Conservation (phyloP, 176 grass and related monocot genomes). For the Tillandsia leiboldiana region DNA sequence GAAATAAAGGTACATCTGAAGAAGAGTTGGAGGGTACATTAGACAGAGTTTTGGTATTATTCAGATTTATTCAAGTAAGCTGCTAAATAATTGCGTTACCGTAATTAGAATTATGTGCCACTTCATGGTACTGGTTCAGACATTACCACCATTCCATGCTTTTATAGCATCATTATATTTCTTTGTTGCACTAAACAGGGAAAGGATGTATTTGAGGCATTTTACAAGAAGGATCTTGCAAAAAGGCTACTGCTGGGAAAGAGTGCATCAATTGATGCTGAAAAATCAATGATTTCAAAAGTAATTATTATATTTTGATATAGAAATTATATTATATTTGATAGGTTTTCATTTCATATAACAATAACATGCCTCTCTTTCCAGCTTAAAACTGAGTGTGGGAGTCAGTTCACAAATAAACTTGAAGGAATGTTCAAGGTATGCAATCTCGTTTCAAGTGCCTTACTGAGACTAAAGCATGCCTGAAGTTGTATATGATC, state of each 20-base stretch:
- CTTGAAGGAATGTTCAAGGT: slow-evolving; percentile 99
- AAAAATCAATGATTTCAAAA: slow-evolving; percentile 99
- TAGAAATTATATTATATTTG: slow-evolving; percentile 11
- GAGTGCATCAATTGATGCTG: slow-evolving; percentile 97
- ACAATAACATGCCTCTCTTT: slow-evolving; percentile 24
- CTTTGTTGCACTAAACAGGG: slow-evolving; percentile 39
- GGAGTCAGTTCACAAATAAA: slow-evolving; percentile 99
- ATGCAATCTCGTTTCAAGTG: slow-evolving; percentile 4
- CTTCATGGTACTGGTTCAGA: no score
- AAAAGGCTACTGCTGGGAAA: slow-evolving; percentile 93
- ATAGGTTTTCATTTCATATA: not conserved
- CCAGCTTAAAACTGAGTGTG: slow-evolving; percentile 99
- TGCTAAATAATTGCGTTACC: slow-evolving; percentile 11
- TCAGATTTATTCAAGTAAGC: slow-evolving; percentile 98
- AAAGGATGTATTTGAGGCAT: slow-evolving; percentile 99
- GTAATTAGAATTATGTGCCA: not conserved
- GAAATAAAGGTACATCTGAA: slow-evolving; percentile 98
- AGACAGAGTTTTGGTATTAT: slow-evolving; percentile 95
- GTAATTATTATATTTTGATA: slow-evolving; percentile 32
- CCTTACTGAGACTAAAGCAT: not conserved
- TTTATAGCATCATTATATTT: not conserved
- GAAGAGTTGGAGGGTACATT: slow-evolving; percentile 98
- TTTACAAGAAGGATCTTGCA: slow-evolving; percentile 99
- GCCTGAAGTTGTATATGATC: not conserved
- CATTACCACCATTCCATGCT: no score